Conservation (phyloP, 148 eudicot genomes). For the Amaranthus palmeri region DNA sequence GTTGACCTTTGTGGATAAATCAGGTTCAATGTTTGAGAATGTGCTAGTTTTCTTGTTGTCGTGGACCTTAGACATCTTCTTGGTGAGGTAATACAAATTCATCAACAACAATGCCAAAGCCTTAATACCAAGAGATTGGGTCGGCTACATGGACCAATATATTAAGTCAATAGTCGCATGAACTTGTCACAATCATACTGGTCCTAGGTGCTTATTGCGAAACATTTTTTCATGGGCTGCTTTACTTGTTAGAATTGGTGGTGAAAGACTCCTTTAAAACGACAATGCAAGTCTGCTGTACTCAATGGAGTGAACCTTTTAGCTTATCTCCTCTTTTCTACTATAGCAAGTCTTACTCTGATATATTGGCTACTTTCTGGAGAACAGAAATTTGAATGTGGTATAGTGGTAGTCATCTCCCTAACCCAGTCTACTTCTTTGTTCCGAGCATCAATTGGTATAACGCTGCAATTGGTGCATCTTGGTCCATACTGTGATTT, state of each 20-base stretch:
- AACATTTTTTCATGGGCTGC: background rate
- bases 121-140: background rate
- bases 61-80: background rate
- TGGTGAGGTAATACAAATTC: background rate
- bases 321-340: no score
- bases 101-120: background rate
- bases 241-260: background rate
- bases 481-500: background rate
- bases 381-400: background rate
- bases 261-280: background rate
- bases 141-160: no score
- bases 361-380: no score
- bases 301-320: background rate
- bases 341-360: no score
- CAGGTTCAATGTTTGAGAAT: background rate
- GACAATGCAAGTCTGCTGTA: background rate
- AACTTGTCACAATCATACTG: no score
- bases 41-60: background rate
- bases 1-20: background rate
- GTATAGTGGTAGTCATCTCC: background rate
- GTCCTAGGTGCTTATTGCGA: no score
- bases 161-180: no score
- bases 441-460: background rate
- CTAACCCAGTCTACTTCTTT: background rate
- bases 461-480: background rate